Conservation (phyloP, 1,284 basidiomycete genomes). For the Trichosporon faecale region DNA sequence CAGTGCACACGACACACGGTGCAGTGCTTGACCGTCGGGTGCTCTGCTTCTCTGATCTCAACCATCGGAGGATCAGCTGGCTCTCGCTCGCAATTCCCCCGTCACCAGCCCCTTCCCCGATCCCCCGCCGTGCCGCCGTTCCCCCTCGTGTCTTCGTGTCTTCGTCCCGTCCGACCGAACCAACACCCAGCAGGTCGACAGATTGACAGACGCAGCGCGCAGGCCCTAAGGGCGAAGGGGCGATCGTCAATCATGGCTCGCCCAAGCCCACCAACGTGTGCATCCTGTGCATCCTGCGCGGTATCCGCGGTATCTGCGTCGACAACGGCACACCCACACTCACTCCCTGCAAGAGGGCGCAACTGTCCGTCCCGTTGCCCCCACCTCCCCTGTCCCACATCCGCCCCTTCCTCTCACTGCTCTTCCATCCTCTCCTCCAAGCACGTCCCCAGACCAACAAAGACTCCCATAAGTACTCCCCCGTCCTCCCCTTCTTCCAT, state of each 20-base stretch:
- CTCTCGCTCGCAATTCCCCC: slow-evolving; percentile 5
- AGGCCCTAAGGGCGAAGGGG: background rate
- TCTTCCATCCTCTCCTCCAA: background rate
- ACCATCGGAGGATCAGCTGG: background rate
- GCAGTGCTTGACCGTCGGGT: background rate
- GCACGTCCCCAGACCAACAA: background rate
- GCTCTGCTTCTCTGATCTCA: background rate
- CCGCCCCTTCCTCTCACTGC: background rate
- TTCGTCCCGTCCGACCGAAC: slow-evolving; percentile 1
- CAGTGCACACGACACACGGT: background rate
- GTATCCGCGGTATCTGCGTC: background rate
- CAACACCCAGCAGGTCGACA: background rate
- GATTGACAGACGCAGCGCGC: background rate
- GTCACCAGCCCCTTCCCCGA: background rate
- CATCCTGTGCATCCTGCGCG: background rate
- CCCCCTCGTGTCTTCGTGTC: background rate
- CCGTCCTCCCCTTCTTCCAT: background rate
- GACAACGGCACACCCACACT: too few species aligned
- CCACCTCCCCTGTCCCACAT: background rate
- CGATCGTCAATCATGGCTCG: slow-evolving; percentile 4
- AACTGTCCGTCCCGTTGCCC: background rate
- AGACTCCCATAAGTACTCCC: background rate
- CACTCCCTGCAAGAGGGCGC: background rate
- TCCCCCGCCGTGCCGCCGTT: background rate
- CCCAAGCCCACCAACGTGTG: background rate